Percentiles rank a stretch among this genome's conserved stretches.
Evolutionary conservation across 768 basidiomycete species (phyloP).

Genomic region (Lepiota brunneoincarnata): DNA sequence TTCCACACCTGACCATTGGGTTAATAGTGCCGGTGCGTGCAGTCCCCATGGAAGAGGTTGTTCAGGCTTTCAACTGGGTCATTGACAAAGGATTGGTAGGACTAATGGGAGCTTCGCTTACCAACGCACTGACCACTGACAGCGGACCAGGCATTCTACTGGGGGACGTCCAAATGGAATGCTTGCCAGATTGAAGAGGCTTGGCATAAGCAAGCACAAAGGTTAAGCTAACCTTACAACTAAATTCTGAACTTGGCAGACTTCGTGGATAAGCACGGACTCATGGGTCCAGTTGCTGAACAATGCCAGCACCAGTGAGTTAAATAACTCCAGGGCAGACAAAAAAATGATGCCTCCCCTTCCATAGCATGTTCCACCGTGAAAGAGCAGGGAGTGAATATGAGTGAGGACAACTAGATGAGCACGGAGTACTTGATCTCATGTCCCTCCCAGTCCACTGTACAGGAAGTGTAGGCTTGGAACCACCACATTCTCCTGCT

Average conservation of each 20-base stretch:
- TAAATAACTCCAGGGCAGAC: not conserved
- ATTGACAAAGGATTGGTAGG: constrained; percentile 65
- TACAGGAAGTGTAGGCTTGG: constrained; percentile 68
- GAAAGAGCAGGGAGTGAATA: constrained; percentile 80
- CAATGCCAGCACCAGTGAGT: constrained; percentile 69
- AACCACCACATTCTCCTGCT: constrained; percentile 72
- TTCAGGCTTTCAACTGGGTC: too few relatives aligned
- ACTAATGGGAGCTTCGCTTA: constrained; percentile 17
- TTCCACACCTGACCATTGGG: too few relatives aligned
- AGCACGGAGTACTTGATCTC: not conserved
- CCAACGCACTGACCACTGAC: not conserved
- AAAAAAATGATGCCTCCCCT: constrained; percentile 13
- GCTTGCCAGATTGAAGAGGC: constrained; percentile 70
- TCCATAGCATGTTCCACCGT: constrained; percentile 63
- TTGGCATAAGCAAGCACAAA: constrained; percentile 20
- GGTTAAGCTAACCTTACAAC: not conserved
- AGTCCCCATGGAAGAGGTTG: constrained; percentile 70
- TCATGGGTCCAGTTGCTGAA: constrained; percentile 70
- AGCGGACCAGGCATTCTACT: constrained; percentile 49
- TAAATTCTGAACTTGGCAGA: constrained; percentile 31
- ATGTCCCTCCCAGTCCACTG: constrained; percentile 36
- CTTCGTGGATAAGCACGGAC: constrained; percentile 61
- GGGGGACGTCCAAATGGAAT: constrained; percentile 78
- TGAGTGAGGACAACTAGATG: too few relatives aligned
- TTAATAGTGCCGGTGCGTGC: not conserved